Evolutionary conservation across 805 yeast genomes (phyloP).

Genomic region (Vanderwaltozyma yarrowii): DNA sequence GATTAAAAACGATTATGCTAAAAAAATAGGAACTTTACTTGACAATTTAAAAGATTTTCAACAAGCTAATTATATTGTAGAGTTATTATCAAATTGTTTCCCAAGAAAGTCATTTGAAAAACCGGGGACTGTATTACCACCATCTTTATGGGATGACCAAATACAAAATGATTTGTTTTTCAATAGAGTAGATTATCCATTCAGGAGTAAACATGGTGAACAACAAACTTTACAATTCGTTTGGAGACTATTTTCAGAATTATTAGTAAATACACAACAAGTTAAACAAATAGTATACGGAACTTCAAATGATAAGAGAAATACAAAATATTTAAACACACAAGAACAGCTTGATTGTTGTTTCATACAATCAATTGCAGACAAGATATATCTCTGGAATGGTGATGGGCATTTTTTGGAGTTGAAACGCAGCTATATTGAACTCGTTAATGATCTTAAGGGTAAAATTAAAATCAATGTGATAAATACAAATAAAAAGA

Average conservation of each 20-base stretch:
- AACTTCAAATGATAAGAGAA: not conserved
- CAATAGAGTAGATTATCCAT: constrained; percentile 10
- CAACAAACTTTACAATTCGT: not conserved
- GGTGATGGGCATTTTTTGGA: constrained; percentile 10
- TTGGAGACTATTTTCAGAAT: constrained; percentile 1
- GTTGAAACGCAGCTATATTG: constrained; percentile 7
- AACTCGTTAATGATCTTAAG: constrained; percentile 6
- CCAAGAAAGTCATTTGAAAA: constrained; percentile 8
- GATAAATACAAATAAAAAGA: not conserved
- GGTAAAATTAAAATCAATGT: constrained; percentile 8
- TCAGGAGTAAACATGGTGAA: constrained; percentile 5
- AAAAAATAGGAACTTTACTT: constrained; percentile 8
- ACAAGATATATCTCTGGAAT: constrained; percentile 13
- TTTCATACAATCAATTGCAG: constrained; percentile 8
- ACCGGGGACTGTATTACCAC: constrained; percentile 9
- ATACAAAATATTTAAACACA: not conserved
- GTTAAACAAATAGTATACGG: not conserved
- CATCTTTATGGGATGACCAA: constrained; percentile 11
- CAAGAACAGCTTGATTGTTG: not conserved
- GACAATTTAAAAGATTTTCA: constrained; percentile 13
- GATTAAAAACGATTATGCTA: constrained; percentile 7
- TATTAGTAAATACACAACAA: not conserved
- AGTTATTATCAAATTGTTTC: constrained; percentile 13
- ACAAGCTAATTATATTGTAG: constrained; percentile 12
- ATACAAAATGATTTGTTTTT: constrained; percentile 10